Conservation (phyloP, 2,329 filamentous ascomycete species). For the Xylaria multiplex region DNA sequence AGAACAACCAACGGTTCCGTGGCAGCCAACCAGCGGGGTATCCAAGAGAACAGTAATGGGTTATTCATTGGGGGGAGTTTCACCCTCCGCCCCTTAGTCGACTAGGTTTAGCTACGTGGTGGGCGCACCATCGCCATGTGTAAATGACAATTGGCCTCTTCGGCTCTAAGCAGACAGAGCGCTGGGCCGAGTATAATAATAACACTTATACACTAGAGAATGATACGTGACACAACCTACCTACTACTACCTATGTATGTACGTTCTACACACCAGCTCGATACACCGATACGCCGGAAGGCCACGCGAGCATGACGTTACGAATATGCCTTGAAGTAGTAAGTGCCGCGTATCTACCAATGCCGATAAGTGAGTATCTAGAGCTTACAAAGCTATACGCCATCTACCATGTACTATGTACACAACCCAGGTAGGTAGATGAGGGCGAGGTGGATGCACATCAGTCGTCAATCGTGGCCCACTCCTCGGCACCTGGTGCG, state of each 20-base stretch:
- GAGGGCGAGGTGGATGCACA: slow-evolving; percentile 20
- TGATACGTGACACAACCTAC: slow-evolving; percentile 36
- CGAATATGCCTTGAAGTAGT: slow-evolving; percentile 26
- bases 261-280: slow-evolving; percentile 11
- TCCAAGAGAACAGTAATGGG: slow-evolving; percentile 27
- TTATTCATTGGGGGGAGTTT: slow-evolving; percentile 22
- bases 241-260: too few relatives aligned
- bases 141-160: slow-evolving; percentile 33
- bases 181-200: slow-evolving; percentile 22
- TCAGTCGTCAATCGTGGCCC: slow-evolving; percentile 15
- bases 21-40: slow-evolving; percentile 25
- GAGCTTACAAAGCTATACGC: slow-evolving; percentile 21
- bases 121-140: slow-evolving; percentile 27
- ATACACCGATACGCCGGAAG: slow-evolving; percentile 3
- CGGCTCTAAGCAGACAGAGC: slow-evolving; percentile 17
- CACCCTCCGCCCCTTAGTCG: slow-evolving; percentile 15
- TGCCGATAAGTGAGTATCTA: slow-evolving; percentile 22
- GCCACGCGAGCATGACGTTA: slow-evolving; percentile 16
- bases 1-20: slow-evolving; percentile 19
- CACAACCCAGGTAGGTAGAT: background rate
- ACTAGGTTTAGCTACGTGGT: slow-evolving; percentile 24
- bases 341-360: slow-evolving; percentile 33
- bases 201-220: slow-evolving; percentile 2
- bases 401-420: background rate
- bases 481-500: slow-evolving; percentile 26